phyloP scores from a whole-genome alignment of 2,329 filamentous ascomycete species.

The Botrytis galanthina region DNA sequence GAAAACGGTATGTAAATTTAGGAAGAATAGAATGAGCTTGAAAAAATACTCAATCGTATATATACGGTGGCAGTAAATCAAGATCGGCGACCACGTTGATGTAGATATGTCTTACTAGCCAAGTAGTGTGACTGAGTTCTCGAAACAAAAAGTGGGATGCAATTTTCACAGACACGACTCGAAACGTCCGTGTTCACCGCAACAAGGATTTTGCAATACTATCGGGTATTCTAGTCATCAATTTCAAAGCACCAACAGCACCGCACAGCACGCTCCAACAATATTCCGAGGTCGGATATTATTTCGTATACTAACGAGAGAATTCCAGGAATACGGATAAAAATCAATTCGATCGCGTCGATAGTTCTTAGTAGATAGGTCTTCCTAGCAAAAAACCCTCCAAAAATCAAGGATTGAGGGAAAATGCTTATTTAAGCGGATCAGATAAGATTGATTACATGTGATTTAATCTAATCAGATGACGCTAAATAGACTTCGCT shows the following conservation, averaged over 20 bases:
- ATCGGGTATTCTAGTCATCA: not conserved
- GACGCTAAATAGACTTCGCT: slow-evolving; percentile 7
- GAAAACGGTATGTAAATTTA: not conserved
- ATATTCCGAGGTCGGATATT: not conserved
- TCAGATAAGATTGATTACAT: slow-evolving; percentile 17
- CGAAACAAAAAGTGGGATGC: slow-evolving; percentile 11
- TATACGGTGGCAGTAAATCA: not conserved
- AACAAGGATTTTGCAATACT: not conserved
- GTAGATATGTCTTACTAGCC: not conserved
- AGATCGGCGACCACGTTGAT: not conserved
- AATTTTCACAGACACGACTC: not conserved
- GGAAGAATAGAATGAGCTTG: not conserved
- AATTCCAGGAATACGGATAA: not conserved
- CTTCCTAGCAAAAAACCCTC: not conserved
- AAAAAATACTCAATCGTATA: not conserved
- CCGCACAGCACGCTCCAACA: not conserved
- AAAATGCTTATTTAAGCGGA: not conserved
- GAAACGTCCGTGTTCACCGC: not conserved
- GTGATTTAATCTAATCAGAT: slow-evolving; percentile 15
- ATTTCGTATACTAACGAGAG: not conserved
- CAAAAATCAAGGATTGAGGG: not conserved
- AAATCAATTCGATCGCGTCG: not conserved
- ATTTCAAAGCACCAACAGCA: not conserved
- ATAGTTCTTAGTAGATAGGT: not conserved
- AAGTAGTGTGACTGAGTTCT: not conserved